A percentile compares a stretch with the other conserved stretches of the same genome.
phyloP scores from a whole-genome alignment of 306 rosid genomes.

The Dalbergia cultrata region DNA sequence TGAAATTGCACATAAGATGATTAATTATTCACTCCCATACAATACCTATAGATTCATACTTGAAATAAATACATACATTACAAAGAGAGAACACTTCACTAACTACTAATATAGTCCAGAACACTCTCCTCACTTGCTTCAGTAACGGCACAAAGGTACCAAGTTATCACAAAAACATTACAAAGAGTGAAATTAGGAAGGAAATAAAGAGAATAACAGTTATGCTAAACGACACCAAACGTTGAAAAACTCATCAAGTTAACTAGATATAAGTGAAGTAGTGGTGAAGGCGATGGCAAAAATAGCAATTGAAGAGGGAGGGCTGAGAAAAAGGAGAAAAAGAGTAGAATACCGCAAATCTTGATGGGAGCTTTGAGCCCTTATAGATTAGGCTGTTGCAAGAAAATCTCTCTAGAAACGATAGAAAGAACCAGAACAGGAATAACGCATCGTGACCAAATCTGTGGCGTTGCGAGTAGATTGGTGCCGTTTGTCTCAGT shows the following conservation, averaged over 20 bases:
- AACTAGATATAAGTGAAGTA: no score
- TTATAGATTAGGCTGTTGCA: slow-evolving; percentile 82
- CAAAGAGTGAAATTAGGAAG: neutral
- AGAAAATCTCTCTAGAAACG: slow-evolving; percentile 74
- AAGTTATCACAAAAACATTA: neutral
- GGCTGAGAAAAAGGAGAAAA: neutral
- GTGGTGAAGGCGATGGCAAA: slow-evolving; percentile 8
- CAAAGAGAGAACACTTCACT: neutral
- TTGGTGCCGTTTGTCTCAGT: no score
- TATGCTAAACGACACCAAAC: neutral
- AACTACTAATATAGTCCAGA: neutral
- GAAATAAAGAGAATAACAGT: neutral
- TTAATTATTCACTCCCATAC: slow-evolving; percentile 22
- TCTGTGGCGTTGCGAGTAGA: no score
- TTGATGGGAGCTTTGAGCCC: slow-evolving; percentile 94
- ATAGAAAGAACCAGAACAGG: no score
- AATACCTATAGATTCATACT: no score
- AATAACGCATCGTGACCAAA: no score
- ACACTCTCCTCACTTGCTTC: neutral
- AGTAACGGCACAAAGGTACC: neutral
- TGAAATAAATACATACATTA: neutral
- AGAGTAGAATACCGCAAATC: slow-evolving; percentile 72
- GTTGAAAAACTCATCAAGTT: no score
- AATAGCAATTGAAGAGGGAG: neutral
- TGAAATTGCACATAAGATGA: neutral